phyloP scores from a whole-genome alignment of 805 yeast species.

The Blastobotrys robertii region DNA sequence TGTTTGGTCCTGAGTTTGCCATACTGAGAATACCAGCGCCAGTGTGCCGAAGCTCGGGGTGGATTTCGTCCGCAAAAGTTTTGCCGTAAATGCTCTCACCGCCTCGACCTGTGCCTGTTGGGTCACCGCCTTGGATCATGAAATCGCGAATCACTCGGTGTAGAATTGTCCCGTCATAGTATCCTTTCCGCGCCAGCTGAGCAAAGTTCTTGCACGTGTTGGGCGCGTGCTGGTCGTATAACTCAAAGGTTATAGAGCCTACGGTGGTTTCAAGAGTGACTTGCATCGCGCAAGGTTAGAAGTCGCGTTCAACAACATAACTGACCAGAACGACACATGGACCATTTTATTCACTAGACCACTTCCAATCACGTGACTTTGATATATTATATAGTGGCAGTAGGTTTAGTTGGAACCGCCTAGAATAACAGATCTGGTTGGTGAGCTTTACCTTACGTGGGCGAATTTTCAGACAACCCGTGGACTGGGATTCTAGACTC shows the following conservation, averaged over 20 bases:
- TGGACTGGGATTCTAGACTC: too few species aligned
- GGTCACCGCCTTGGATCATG: constrained; percentile 27
- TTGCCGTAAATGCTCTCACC: constrained; percentile 68
- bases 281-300: not conserved
- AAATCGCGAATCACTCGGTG: constrained; percentile 58
- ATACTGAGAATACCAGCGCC: constrained; percentile 76
- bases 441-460: too few species aligned
- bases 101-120: constrained; percentile 37
- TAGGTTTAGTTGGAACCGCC: too few species aligned
- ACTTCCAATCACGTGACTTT: too few species aligned
- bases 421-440: too few species aligned
- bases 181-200: constrained; percentile 20
- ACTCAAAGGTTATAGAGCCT: constrained; percentile 21
- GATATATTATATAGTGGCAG: too few species aligned
- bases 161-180: constrained; percentile 58
- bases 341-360: too few species aligned
- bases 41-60: constrained; percentile 44
- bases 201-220: constrained; percentile 15
- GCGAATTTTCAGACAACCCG: too few species aligned
- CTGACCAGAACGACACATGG: too few species aligned
- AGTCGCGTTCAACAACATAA: too few species aligned
- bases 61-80: constrained; percentile 73
- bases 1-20: constrained; percentile 90
- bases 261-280: constrained; percentile 8
- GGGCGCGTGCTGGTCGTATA: constrained; percentile 23